A percentile compares a stretch with the other conserved stretches of the same genome.
Evolutionary conservation across 2,329 filamentous ascomycete species (phyloP).

Genomic region (Clonostachys solani): DNA sequence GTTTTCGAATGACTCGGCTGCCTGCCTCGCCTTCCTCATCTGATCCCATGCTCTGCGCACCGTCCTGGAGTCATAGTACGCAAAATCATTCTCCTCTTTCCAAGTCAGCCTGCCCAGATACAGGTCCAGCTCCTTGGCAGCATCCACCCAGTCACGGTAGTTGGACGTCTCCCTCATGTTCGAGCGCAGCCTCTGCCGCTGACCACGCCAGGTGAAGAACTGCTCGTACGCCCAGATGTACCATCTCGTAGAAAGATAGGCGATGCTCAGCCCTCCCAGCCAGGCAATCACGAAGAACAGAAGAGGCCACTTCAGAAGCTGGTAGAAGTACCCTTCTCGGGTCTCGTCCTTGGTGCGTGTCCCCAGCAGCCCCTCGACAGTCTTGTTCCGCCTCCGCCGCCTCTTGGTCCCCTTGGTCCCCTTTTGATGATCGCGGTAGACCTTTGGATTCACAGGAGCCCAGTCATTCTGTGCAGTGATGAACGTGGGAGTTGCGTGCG

Average conservation of each 20-base stretch:
- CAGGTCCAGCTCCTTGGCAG: conserved; percentile 73
- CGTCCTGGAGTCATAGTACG: conserved; percentile 86
- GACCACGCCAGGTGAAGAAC: conserved; percentile 83
- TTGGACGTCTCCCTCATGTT: conserved; percentile 67
- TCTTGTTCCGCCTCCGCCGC: conserved; percentile 26
- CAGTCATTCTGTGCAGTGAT: conserved; percentile 94
- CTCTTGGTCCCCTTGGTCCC: conserved; percentile 11
- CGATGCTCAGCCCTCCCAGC: conserved; percentile 65
- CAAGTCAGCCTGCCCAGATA: conserved; percentile 79
- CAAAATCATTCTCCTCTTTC: conserved; percentile 74
- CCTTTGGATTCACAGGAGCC: conserved; percentile 77
- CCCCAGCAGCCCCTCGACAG: conserved; percentile 35
- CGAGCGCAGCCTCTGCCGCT: conserved; percentile 65
- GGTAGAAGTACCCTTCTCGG: conserved; percentile 87
- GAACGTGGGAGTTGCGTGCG: conserved; percentile 41
- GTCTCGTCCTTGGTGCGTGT: conserved; percentile 82
- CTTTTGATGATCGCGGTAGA: conserved; percentile 35
- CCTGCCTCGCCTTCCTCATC: conserved; percentile 59
- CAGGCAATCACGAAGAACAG: conserved; percentile 75
- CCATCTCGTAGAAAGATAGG: conserved; percentile 76
- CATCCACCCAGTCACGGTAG: conserved; percentile 80
- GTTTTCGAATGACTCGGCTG: conserved; percentile 48
- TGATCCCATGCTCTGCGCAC: conserved; percentile 74
- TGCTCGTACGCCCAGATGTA: conserved; percentile 95
- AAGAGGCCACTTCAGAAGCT: conserved; percentile 87